A percentile compares a stretch with the other conserved stretches of the same genome.
phyloP scores from a whole-genome alignment of 1,139 yeast genomes.

The Geotrichum candidum region DNA sequence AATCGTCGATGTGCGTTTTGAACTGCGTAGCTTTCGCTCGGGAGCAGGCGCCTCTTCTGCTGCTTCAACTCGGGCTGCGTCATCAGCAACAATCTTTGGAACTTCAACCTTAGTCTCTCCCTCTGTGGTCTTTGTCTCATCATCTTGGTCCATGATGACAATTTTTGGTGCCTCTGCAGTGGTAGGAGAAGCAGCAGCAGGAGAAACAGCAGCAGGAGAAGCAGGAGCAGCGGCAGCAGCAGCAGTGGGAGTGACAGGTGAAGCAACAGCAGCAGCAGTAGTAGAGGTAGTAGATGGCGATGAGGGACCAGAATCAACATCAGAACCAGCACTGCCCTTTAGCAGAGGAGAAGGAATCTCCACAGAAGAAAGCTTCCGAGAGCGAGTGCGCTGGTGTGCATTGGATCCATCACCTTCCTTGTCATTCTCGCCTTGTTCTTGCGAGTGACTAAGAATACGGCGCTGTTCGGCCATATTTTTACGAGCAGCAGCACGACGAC shows the following conservation, averaged over 20 bases:
- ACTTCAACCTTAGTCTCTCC: constrained; percentile 1
- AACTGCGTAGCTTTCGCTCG: background rate
- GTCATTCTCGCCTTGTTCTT: background rate
- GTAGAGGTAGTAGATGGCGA: background rate
- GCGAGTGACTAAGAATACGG: constrained; percentile 18
- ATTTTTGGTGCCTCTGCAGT: background rate
- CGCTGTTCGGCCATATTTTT: constrained; percentile 29
- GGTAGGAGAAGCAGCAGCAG: constrained; percentile 1
- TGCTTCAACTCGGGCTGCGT: background rate
- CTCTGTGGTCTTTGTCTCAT: background rate
- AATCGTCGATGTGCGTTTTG: background rate
- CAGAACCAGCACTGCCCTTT: constrained; percentile 1
- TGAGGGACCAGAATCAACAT: background rate
- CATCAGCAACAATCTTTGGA: background rate
- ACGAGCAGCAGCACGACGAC: constrained; percentile 75
- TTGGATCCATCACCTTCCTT: background rate
- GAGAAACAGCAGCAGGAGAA: background rate
- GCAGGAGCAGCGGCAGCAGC: background rate
- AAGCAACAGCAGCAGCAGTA: constrained; percentile 1
- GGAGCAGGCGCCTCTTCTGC: background rate
- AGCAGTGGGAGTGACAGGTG: background rate
- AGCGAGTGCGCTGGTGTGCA: background rate
- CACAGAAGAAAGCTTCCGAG: background rate
- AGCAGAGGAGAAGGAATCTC: constrained; percentile 14
- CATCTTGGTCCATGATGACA: constrained; percentile 2